Base-by-base conservation (phyloP, 2,329 filamentous ascomycete genomes). In the Mariannaea sp. region DNA sequence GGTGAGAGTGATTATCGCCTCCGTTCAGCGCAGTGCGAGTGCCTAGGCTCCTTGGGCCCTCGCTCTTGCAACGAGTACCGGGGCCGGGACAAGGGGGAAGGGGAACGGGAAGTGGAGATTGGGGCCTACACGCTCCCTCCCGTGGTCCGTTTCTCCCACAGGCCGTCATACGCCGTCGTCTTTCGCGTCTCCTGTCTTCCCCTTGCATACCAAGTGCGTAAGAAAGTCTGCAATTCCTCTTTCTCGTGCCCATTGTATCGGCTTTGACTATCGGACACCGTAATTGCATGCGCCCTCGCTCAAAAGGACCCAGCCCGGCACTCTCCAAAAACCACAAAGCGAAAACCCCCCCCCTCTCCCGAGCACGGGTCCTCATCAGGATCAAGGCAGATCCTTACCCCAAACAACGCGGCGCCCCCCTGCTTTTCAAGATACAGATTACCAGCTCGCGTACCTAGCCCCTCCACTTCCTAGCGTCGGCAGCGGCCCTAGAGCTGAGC, bases 81-180 rank as follows among this genome's bases (percentile, higher is more conserved):
- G 33, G 16, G 13, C 44, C 38, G n/a, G 35, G 33, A 16, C 16
- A n/a, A n/a, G n/a, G n/a, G n/a, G n/a, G n/a, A n/a, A n/a, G n/a
- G 12, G 14, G 22, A 19, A 19, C 49, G 49, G 49, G 33, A 46
- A 46, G 41, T 45, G 48, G 48, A 45, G 17, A 40, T 16, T 24
- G 24, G 32, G 33, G 35, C 33, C 39, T 35, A 12, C 26, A n/a
- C n/a, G n/a, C 24, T 27, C 32, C 10, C 48, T 52, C 49, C 49
- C 41, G 29, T 41, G 41, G 26, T 24, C 20, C 35, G 41, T 46
- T 49, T 49, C 46, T 36, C 39, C 44, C 24, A 24, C 44, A 47
- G 30, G 27, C 33, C 24, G n/a, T 39, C 27, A 26, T 36, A 36
- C 13, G 26, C 26, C 29, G 29, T 12, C 13, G 5, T 32, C 29